These are phyloP conservation scores for Globisporangium barbulae DNA, from an alignment of 352 stramenopile genomes.

Conservation along the genomic window DNA sequence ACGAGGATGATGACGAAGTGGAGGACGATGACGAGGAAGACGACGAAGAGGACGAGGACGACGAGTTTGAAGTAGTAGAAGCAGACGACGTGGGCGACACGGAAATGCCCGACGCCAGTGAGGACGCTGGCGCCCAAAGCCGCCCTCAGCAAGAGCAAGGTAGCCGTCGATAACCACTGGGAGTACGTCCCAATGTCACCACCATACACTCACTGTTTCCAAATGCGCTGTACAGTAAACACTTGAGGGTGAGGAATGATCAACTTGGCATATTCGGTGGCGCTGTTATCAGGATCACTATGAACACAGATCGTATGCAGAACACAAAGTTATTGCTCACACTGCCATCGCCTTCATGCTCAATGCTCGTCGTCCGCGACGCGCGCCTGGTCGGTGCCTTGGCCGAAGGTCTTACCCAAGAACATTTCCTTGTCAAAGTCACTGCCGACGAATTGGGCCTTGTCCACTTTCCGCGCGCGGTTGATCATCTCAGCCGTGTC, in stretches of 20 bases:
- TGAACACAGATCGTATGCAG: background rate
- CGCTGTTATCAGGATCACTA: background rate
- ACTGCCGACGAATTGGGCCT: conserved; percentile 77
- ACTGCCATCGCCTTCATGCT: background rate
- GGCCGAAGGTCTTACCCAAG: conserved; percentile 74
- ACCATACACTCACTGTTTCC: background rate
- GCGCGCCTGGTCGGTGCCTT: conserved; percentile 56
- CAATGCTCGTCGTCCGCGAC: conserved; percentile 68
- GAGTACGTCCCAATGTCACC: background rate
- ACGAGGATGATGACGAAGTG: conserved; percentile 51
- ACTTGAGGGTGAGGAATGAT: background rate
- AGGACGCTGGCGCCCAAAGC: background rate
- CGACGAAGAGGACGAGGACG: conserved; percentile 34
- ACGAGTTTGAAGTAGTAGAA: conserved; percentile 26
- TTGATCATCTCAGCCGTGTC: conserved; percentile 83
- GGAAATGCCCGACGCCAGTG: conserved; percentile 17
- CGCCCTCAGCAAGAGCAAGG: conserved; percentile 7
- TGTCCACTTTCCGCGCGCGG: conserved; percentile 81
- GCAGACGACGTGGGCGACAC: conserved; percentile 22
- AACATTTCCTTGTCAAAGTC: conserved; percentile 87
- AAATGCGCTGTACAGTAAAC: background rate
- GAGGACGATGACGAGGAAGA: conserved; percentile 33
- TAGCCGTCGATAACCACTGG: conserved; percentile 18
- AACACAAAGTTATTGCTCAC: background rate
- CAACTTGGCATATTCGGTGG: background rate